Conservation (phyloP, 768 basidiomycete species). For the Leccinum incarnatum region DNA sequence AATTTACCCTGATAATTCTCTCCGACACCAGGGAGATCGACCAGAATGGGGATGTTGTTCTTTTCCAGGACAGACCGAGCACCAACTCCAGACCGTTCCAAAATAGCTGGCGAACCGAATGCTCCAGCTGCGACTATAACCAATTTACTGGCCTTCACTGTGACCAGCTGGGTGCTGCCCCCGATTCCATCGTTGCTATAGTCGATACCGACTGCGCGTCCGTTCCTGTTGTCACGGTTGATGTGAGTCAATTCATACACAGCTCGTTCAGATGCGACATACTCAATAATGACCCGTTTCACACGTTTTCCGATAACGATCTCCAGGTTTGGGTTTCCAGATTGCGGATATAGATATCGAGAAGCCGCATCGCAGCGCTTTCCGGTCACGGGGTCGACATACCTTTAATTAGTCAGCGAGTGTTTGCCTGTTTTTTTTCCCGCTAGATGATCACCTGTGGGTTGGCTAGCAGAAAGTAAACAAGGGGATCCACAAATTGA, state of each 20-base stretch:
- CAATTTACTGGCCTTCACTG: slow-evolving; percentile 32
- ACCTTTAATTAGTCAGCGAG: slow-evolving; percentile 36
- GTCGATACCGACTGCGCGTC: slow-evolving; percentile 36
- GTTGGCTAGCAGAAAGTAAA: slow-evolving; percentile 7
- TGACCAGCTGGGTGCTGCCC: slow-evolving; percentile 1
- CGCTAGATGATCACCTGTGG: slow-evolving; percentile 8
- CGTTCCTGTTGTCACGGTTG: slow-evolving; percentile 21
- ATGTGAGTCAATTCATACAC: not conserved
- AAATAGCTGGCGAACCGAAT: slow-evolving; percentile 53
- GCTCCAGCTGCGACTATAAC: slow-evolving; percentile 52
- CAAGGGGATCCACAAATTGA: not conserved
- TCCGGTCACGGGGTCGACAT: slow-evolving; percentile 44
- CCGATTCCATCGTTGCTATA: slow-evolving; percentile 26
- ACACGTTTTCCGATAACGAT: slow-evolving; percentile 25
- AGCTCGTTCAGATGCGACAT: not conserved
- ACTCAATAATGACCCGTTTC: not conserved
- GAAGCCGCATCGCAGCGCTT: slow-evolving; percentile 32
- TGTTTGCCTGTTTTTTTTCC: not conserved
- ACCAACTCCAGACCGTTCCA: slow-evolving; percentile 70
- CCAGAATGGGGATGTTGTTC: slow-evolving; percentile 42
- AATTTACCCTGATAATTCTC: slow-evolving; percentile 39
- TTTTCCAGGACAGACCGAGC: slow-evolving; percentile 43
- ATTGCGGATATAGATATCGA: slow-evolving; percentile 35
- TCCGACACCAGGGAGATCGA: not conserved
- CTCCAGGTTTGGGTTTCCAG: slow-evolving; percentile 28